Evolutionary conservation across 805 yeast genomes (phyloP).

Genomic region (Suhomyces emberorum): DNA sequence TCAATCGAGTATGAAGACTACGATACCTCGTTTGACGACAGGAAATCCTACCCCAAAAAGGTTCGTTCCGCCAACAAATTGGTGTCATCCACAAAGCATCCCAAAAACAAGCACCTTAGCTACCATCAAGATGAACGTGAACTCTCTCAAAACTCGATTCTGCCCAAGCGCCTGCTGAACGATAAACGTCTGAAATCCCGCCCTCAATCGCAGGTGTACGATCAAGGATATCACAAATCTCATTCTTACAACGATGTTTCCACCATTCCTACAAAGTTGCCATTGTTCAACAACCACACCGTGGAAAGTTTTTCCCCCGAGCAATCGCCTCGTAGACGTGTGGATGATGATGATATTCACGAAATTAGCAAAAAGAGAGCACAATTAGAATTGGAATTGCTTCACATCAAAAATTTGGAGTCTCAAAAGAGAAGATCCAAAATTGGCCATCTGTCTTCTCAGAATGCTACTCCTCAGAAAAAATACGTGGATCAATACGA

Average conservation of each 20-base stretch:
- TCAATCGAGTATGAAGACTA: conserved; percentile 18
- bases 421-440: conserved; percentile 7
- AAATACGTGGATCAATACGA: conserved; percentile 7
- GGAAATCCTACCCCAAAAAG: conserved; percentile 7
- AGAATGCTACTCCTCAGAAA: not conserved
- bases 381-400: conserved; percentile 38
- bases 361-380: conserved; percentile 34
- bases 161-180: conserved; percentile 14
- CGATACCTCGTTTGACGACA: conserved; percentile 19
- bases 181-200: conserved; percentile 9
- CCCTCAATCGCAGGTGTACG: conserved; percentile 15
- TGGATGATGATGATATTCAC: conserved; percentile 18
- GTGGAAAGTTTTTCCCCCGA: conserved; percentile 27
- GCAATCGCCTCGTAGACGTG: conserved; percentile 10
- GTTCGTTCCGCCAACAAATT: conserved; percentile 13
- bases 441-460: not conserved
- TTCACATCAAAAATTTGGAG: conserved; percentile 31
- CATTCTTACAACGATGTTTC: conserved; percentile 19
- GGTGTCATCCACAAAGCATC: conserved; percentile 16
- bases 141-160: conserved; percentile 14
- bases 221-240: conserved; percentile 9
- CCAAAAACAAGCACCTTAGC: conserved; percentile 15
- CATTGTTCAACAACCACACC: conserved; percentile 19
- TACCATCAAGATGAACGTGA: conserved; percentile 18
- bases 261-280: conserved; percentile 3